phyloP scores from a whole-genome alignment of 2,329 filamentous ascomycete species.

The Aspergillus sp. region DNA sequence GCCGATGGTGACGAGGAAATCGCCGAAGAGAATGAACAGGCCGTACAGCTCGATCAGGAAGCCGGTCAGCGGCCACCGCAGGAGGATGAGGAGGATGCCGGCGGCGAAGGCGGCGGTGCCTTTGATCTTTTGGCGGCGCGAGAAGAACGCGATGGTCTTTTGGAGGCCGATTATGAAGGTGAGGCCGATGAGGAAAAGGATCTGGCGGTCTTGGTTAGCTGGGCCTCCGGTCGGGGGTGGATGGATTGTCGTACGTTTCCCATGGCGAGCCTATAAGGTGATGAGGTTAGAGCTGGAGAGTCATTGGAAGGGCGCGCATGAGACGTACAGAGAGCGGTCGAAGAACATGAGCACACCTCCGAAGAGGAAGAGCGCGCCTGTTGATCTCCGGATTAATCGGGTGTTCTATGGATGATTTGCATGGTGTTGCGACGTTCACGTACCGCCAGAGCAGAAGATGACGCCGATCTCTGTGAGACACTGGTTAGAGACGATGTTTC shows the following conservation, averaged over 20 bases:
- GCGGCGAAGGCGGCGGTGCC: constrained; percentile 84
- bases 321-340: constrained; percentile 83
- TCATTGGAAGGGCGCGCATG: background rate
- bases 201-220: constrained; percentile 52
- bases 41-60: constrained; percentile 92
- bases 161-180: constrained; percentile 91
- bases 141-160: constrained; percentile 93
- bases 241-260: constrained; percentile 69
- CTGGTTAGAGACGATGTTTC: constrained; percentile 17
- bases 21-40: constrained; percentile 89
- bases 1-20: constrained; percentile 91
- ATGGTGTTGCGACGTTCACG: constrained; percentile 44
- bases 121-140: constrained; percentile 85
- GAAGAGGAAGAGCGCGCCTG: constrained; percentile 92
- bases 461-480: constrained; percentile 80
- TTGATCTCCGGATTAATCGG: constrained; percentile 15
- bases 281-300: background rate
- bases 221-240: constrained; percentile 10
- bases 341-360: constrained; percentile 96
- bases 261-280: constrained; percentile 76
- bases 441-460: constrained; percentile 96
- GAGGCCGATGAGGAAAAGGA: constrained; percentile 95
- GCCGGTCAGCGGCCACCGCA: constrained; percentile 87
- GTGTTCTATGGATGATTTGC: constrained; percentile 9
- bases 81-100: constrained; percentile 79